phyloP scores from a whole-genome alignment of 305 asterid species.

The Andrographis paniculata region DNA sequence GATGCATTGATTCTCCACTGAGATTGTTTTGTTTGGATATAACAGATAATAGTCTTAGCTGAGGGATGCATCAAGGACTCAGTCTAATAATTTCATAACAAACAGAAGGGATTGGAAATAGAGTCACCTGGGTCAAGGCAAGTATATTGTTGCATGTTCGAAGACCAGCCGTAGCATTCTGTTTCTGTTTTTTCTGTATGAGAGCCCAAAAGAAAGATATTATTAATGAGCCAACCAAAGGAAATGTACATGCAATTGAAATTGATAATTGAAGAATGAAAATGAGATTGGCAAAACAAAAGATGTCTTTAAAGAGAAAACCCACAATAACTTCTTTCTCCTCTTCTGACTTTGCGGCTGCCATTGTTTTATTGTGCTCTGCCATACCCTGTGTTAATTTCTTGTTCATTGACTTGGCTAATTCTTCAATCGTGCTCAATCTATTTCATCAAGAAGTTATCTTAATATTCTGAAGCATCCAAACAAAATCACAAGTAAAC shows the following conservation, averaged over 20 bases:
- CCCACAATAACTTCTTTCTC: constrained; percentile 74
- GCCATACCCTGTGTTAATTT: constrained; percentile 93
- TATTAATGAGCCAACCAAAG: constrained; percentile 1
- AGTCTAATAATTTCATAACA: not conserved
- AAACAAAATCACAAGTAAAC: constrained; percentile 1
- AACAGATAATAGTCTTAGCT: no score
- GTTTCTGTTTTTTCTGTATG: constrained; percentile 83
- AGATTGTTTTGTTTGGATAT: no score
- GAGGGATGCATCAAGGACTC: no score
- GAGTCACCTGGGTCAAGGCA: constrained; percentile 68
- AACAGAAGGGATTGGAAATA: constrained; percentile 1
- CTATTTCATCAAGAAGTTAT: constrained; percentile 36
- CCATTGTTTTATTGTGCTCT: constrained; percentile 87
- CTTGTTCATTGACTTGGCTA: constrained; percentile 76
- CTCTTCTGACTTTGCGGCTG: constrained; percentile 84
- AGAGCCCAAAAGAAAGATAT: constrained; percentile 6
- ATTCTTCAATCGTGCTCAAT: constrained; percentile 71
- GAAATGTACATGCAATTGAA: not conserved
- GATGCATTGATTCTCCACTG: no score
- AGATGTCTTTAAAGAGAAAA: constrained; percentile 15
- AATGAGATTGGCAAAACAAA: constrained; percentile 1
- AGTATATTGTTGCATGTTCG: constrained; percentile 81
- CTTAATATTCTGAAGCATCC: constrained; percentile 13
- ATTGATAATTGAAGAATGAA: not conserved
- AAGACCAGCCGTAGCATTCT: constrained; percentile 76